Conservation (phyloP, 2,329 filamentous ascomycete species). For the Fusarium agapanthi region DNA sequence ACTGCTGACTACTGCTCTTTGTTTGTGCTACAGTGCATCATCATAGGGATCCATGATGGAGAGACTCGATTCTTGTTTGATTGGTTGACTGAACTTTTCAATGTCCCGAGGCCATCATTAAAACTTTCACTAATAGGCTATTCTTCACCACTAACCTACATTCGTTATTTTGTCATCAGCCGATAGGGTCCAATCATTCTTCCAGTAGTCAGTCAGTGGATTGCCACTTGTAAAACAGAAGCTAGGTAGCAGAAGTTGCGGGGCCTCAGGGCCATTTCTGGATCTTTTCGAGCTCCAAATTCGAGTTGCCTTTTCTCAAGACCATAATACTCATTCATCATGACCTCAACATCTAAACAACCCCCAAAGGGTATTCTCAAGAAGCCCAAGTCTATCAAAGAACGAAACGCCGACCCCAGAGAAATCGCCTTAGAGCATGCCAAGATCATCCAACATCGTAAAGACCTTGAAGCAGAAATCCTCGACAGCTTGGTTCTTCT, state of each 20-base stretch:
- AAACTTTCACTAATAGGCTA: not conserved
- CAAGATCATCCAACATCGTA: conserved; percentile 81
- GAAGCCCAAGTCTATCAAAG: conserved; percentile 50
- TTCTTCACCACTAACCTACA: not conserved
- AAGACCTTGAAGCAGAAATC: conserved; percentile 79
- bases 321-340: conserved; percentile 6
- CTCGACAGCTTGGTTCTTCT: conserved; percentile 76
- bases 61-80: not conserved
- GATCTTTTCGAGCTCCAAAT: not conserved
- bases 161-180: not conserved
- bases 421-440: conserved; percentile 85
- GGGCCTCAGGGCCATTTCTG: not conserved
- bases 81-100: not conserved
- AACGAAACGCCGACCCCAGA: conserved; percentile 52
- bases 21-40: conserved; percentile 26
- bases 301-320: not conserved
- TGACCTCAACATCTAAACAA: conserved; percentile 45
- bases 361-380: conserved; percentile 68
- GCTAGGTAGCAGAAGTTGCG: conserved; percentile 8
- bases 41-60: conserved; percentile 22
- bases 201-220: not conserved
- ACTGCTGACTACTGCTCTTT: not conserved
- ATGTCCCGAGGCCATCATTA: not conserved
- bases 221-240: conserved; percentile 7
- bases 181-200: not conserved